Evolutionary conservation across 139 green algal species (phyloP), one percentile per base, ranked within the genome.

Genomic region (Nannochloris sp.): DNA sequence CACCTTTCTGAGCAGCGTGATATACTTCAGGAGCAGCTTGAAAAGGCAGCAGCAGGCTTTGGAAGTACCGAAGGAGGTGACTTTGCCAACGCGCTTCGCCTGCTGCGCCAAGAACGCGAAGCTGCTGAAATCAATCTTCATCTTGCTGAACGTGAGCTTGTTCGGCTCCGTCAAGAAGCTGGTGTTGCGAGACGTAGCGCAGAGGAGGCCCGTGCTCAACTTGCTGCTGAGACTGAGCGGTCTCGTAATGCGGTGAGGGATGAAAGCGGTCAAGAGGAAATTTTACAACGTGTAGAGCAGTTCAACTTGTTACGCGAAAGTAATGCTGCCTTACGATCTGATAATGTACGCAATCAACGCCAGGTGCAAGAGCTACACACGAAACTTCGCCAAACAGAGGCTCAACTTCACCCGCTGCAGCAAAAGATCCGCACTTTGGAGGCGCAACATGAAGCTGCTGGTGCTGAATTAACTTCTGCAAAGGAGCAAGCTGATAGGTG

Each of bases 241-340:
- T 57, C 68, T 4, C 57, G 62, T 15, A 39, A 7, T n/a, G 53
- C 38, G 15, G 60, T 70, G 27, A 37, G 54, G 7, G 71, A 73
- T 4, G 71, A 77, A 63, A 39, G 63, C 38, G 61, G 74, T 24
- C 71, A 80, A 48, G 38, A 47, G 14, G 70, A 39, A 27, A 46
- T 70, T 27, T 54, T 77, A 60, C 35, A 57, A 34, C 61, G 70
- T 45, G 36, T 75, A 27, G 70, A 83, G 45, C 70, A 82, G 55
- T 47, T 79, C 27, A 83, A 78, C 66, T 42, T 83, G 53, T 62
- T 83, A 38, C 45, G 76, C 14, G 78, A 85, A 67, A 79, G 67
- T 71, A 85, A 85, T 57, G 47, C 63, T 12, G 51, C 55, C 29
- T 53, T 85, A 27, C 47, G 78, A n/a, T 48, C 63, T 12, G 63